These are phyloP conservation scores for Penicillium expansum DNA, from an alignment of 2,329 filamentous ascomycete species.

Conservation along the genomic window DNA sequence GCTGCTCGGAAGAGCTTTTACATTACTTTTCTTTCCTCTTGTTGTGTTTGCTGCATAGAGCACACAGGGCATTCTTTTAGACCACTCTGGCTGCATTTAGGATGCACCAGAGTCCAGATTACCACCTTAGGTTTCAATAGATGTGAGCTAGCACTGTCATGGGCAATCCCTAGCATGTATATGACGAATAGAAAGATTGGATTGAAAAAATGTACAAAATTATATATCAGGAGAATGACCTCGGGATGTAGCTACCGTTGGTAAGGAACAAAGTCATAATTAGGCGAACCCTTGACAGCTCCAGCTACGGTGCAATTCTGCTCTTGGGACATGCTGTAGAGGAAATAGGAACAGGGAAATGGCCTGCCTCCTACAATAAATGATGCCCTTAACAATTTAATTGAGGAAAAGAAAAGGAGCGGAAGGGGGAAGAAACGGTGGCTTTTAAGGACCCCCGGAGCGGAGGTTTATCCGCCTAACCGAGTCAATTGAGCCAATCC, in stretches of 20 bases:
- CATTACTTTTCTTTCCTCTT: conserved; percentile 1
- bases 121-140: background rate
- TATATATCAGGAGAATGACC: background rate
- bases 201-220: background rate
- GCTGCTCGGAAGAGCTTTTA: background rate
- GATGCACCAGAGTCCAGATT: background rate
- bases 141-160: background rate
- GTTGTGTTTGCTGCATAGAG: background rate
- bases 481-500: conserved; percentile 45
- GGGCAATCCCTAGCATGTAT: background rate
- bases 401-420: conserved; percentile 38
- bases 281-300: conserved; percentile 56
- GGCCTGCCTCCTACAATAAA: conserved; percentile 63
- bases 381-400: conserved; percentile 58
- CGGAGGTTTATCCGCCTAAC: conserved; percentile 29
- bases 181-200: no score
- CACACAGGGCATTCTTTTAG: background rate
- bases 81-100: background rate
- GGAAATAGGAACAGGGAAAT: conserved; percentile 51
- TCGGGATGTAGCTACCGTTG: conserved; percentile 59
- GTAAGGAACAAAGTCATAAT: conserved; percentile 65
- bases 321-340: conserved; percentile 64
- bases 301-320: conserved; percentile 62
- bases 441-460: conserved; percentile 30
- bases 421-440: conserved; percentile 18